A percentile compares a stretch with the other conserved stretches of the same genome.
Conservation (phyloP, 805 yeast genomes). For the Phaffomyces thermotolerans region DNA sequence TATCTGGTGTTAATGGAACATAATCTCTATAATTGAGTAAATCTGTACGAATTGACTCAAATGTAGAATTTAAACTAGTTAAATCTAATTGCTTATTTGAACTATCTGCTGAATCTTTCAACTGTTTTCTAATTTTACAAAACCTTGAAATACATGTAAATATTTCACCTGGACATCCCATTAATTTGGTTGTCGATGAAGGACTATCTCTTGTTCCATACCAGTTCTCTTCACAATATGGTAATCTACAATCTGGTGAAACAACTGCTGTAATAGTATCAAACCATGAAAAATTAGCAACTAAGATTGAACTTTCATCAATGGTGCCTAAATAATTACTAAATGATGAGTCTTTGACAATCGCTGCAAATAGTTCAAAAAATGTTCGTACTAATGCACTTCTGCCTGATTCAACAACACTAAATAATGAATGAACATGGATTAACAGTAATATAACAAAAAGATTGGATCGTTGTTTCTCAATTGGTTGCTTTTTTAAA, state of each 20-base stretch:
- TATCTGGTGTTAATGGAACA: conserved; percentile 24
- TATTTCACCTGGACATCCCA: conserved; percentile 57
- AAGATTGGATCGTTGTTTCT: conserved; percentile 32
- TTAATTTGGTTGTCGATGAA: conserved; percentile 44
- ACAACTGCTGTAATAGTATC: conserved; percentile 50
- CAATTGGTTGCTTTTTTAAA: conserved; percentile 27
- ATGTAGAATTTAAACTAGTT: conserved; percentile 16
- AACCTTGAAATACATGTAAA: conserved; percentile 40
- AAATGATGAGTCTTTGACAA: conserved; percentile 42
- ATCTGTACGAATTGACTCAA: conserved; percentile 28
- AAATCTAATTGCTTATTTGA: conserved; percentile 3
- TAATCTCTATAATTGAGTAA: conserved; percentile 42
- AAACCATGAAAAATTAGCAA: conserved; percentile 51
- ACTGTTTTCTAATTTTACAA: conserved; percentile 29
- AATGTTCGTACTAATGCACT: conserved; percentile 44
- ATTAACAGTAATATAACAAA: conserved; percentile 44
- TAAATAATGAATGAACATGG: conserved; percentile 48
- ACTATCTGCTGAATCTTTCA: conserved; percentile 16
- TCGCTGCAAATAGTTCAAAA: conserved; percentile 41
- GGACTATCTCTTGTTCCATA: conserved; percentile 38
- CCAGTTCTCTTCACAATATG: conserved; percentile 47
- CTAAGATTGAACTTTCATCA: conserved; percentile 41
- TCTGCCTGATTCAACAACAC: conserved; percentile 47
- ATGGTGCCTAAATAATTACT: conserved; percentile 35
- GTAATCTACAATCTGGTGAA: conserved; percentile 50